These are phyloP conservation scores for Fagopyrum esculentum DNA, from an alignment of 148 eudicot genomes.

Conservation along the genomic window DNA sequence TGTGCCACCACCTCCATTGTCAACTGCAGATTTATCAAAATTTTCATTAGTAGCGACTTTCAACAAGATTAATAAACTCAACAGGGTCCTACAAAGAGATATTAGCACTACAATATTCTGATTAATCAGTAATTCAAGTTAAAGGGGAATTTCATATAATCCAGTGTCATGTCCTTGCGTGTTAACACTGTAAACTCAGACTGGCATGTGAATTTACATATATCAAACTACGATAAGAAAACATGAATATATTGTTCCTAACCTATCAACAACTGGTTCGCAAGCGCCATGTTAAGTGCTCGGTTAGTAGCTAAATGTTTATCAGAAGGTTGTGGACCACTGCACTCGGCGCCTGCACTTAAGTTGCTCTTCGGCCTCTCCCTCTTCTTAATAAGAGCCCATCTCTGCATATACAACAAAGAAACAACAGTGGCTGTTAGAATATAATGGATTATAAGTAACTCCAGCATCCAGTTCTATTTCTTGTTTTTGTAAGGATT, in stretches of 20 bases:
- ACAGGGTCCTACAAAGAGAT: background rate
- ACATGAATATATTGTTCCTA: too few relatives aligned
- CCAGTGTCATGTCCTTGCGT: too few relatives aligned
- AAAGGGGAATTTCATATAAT: too few relatives aligned
- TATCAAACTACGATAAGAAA: too few relatives aligned
- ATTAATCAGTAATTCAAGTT: too few relatives aligned
- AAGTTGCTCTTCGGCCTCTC: conserved; percentile 17
- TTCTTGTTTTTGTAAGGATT: background rate
- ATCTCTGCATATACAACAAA: conserved; percentile 47
- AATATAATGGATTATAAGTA: background rate
- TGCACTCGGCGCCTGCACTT: conserved; percentile 17
- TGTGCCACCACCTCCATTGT: conserved; percentile 29
- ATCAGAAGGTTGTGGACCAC: conserved; percentile 32
- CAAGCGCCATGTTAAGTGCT: too few relatives aligned
- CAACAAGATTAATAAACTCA: background rate
- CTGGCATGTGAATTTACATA: too few relatives aligned
- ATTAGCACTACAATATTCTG: too few relatives aligned
- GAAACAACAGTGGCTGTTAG: background rate
- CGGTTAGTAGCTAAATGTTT: too few relatives aligned
- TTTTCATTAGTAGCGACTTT: background rate
- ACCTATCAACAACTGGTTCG: too few relatives aligned
- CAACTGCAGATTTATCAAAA: conserved; percentile 17
- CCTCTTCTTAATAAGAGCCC: conserved; percentile 57
- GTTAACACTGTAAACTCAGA: too few relatives aligned
- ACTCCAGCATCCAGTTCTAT: background rate